phyloP scores from a whole-genome alignment of 2,329 filamentous ascomycete genomes.

The Botrytis sinoallii region DNA sequence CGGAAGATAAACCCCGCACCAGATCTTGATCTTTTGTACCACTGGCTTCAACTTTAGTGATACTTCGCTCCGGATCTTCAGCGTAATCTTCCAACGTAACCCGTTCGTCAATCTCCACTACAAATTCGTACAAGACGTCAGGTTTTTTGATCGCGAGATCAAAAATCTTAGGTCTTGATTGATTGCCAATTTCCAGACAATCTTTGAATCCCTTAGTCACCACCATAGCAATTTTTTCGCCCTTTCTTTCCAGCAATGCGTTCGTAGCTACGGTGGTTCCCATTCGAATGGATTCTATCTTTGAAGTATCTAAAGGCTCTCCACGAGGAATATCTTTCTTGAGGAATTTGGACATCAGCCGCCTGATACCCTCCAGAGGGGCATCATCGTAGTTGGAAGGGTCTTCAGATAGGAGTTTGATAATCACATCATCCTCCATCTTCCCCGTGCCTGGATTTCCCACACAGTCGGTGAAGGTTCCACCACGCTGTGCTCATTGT shows the following conservation, averaged over 20 bases:
- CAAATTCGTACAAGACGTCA: slow-evolving; percentile 78
- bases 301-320: slow-evolving; percentile 72
- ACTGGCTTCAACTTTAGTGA: slow-evolving; percentile 50
- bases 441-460: slow-evolving; percentile 70
- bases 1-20: slow-evolving; percentile 69
- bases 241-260: slow-evolving; percentile 84
- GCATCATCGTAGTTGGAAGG: slow-evolving; percentile 89
- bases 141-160: slow-evolving; percentile 84
- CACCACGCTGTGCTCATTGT: slow-evolving; percentile 58
- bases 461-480: slow-evolving; percentile 91
- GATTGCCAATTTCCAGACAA: slow-evolving; percentile 85
- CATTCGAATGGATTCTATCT: slow-evolving; percentile 92
- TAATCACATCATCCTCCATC: slow-evolving; percentile 73
- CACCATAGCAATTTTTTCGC: slow-evolving; percentile 81
- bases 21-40: slow-evolving; percentile 51
- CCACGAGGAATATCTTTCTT: slow-evolving; percentile 74
- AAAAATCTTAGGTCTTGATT: slow-evolving; percentile 85
- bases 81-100: slow-evolving; percentile 91
- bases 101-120: slow-evolving; percentile 87
- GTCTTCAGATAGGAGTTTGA: slow-evolving; percentile 87
- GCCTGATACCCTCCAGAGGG: slow-evolving; percentile 84
- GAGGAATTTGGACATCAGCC: slow-evolving; percentile 76
- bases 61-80: slow-evolving; percentile 69
- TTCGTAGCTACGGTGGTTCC: slow-evolving; percentile 94
- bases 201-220: slow-evolving; percentile 87